A percentile compares a stretch with the other conserved stretches of the same genome.
Evolutionary conservation across 2,329 filamentous ascomycete species (phyloP).

Genomic region (Penicillium decumbens): DNA sequence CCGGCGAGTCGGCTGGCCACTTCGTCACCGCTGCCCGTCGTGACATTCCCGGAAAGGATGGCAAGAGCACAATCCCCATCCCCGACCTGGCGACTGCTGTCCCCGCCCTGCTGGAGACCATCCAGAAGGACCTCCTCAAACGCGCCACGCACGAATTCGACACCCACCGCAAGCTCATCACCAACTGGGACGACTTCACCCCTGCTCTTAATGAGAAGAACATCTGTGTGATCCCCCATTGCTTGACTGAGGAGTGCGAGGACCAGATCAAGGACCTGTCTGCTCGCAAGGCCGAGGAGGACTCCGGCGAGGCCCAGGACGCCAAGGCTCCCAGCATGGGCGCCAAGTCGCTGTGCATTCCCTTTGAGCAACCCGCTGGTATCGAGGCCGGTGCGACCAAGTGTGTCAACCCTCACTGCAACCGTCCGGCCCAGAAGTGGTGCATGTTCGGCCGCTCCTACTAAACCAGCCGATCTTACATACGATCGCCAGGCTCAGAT

Average conservation of each 20-base stretch:
- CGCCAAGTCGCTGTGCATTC: slow-evolving; percentile 71
- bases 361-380: slow-evolving; percentile 80
- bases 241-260: slow-evolving; percentile 77
- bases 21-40: slow-evolving; percentile 82
- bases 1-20: slow-evolving; percentile 82
- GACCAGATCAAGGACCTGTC: slow-evolving; percentile 93
- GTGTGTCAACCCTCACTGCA: slow-evolving; percentile 86
- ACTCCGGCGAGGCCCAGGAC: slow-evolving; percentile 67
- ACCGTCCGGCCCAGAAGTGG: slow-evolving; percentile 71
- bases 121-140: slow-evolving; percentile 75
- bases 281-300: slow-evolving; percentile 61
- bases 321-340: slow-evolving; percentile 69
- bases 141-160: slow-evolving; percentile 75
- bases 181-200: slow-evolving; percentile 85
- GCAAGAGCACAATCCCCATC: slow-evolving; percentile 76
- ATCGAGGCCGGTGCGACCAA: slow-evolving; percentile 77
- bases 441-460: slow-evolving; percentile 75
- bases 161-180: slow-evolving; percentile 73
- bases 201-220: slow-evolving; percentile 89
- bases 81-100: slow-evolving; percentile 67
- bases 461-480: slow-evolving; percentile 15
- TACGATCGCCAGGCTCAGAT: background rate
- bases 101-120: slow-evolving; percentile 77
- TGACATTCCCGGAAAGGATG: slow-evolving; percentile 61
- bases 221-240: slow-evolving; percentile 86